A percentile compares a stretch with the other conserved stretches of the same genome.
Conservation (phyloP, 768 basidiomycete genomes). For the Termitomyces titanicus region DNA sequence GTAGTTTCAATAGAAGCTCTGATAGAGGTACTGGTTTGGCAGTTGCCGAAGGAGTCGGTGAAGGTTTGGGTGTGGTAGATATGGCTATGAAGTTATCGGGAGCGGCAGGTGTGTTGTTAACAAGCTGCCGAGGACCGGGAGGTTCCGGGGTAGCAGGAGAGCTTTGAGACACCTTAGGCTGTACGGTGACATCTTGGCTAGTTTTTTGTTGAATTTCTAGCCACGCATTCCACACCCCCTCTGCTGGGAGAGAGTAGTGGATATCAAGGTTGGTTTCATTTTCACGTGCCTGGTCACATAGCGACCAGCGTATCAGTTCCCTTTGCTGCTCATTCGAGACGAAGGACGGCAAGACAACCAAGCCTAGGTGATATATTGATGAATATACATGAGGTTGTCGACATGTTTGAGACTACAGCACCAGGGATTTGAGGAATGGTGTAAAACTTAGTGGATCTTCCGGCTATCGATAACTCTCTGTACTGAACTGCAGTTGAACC, state of each 20-base stretch:
- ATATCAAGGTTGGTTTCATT: slow-evolving; percentile 90
- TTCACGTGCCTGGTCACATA: slow-evolving; percentile 66
- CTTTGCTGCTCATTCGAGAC: slow-evolving; percentile 62
- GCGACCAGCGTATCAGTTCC: slow-evolving; percentile 65
- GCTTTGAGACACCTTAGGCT: slow-evolving; percentile 40
- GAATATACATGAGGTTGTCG: slow-evolving; percentile 3
- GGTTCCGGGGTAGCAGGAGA: slow-evolving; percentile 18
- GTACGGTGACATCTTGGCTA: slow-evolving; percentile 30
- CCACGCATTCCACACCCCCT: slow-evolving; percentile 76
- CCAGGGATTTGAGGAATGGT: slow-evolving; percentile 55
- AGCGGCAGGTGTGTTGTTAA: slow-evolving; percentile 70
- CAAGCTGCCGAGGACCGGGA: slow-evolving; percentile 59
- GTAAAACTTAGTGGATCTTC: slow-evolving; percentile 33
- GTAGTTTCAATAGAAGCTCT: slow-evolving; percentile 67
- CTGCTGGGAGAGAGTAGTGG: slow-evolving; percentile 73
- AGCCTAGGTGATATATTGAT: slow-evolving; percentile 45
- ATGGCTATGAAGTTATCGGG: slow-evolving; percentile 51
- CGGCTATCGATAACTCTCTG: slow-evolving; percentile 25
- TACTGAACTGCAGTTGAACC: slow-evolving; percentile 39
- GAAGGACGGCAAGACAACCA: slow-evolving; percentile 80
- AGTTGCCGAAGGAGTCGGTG: slow-evolving; percentile 62
- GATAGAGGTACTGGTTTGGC: slow-evolving; percentile 46
- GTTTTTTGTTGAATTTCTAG: slow-evolving; percentile 32
- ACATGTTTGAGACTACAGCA: slow-evolving; percentile 26
- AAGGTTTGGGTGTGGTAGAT: slow-evolving; percentile 52